phyloP scores from a whole-genome alignment of 306 rosid genomes.

The Quercus agrifolia region DNA sequence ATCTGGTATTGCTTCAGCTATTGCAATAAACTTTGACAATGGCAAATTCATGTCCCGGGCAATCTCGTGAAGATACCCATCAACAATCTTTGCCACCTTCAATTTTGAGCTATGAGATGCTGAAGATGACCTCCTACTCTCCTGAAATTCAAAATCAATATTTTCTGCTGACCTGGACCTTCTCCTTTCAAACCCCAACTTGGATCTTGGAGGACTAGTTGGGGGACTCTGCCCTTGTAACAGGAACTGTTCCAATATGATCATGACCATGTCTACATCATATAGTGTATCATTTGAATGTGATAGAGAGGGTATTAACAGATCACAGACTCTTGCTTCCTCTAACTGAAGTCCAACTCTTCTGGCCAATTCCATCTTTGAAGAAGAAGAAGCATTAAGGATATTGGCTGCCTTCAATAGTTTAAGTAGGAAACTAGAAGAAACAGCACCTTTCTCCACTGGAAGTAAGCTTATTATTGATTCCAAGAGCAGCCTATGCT shows the following conservation, averaged over 20 bases:
- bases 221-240: constrained; percentile 90
- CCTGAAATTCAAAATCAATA: constrained; percentile 84
- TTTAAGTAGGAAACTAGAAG: constrained; percentile 79
- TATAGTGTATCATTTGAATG: constrained; percentile 39
- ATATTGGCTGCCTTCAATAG: constrained; percentile 87
- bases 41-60: constrained; percentile 74
- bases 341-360: constrained; percentile 81
- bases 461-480: constrained; percentile 90
- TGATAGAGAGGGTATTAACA: constrained; percentile 72
- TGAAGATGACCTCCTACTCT: constrained; percentile 88
- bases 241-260: constrained; percentile 74
- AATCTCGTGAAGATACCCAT: constrained; percentile 82
- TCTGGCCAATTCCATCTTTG: constrained; percentile 78
- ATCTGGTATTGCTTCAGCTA: constrained; percentile 83
- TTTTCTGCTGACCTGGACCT: constrained; percentile 95
- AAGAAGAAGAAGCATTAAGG: constrained; percentile 76
- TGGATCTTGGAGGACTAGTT: constrained; percentile 80
- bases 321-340: constrained; percentile 74
- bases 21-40: constrained; percentile 62
- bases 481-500: constrained; percentile 77
- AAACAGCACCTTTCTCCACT: constrained; percentile 78
- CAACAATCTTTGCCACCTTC: constrained; percentile 90
- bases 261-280: constrained; percentile 78
- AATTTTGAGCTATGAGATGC: constrained; percentile 90
- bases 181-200: constrained; percentile 59